Conservation (phyloP, 2,329 filamentous ascomycete species). For the Massarina eburnea region DNA sequence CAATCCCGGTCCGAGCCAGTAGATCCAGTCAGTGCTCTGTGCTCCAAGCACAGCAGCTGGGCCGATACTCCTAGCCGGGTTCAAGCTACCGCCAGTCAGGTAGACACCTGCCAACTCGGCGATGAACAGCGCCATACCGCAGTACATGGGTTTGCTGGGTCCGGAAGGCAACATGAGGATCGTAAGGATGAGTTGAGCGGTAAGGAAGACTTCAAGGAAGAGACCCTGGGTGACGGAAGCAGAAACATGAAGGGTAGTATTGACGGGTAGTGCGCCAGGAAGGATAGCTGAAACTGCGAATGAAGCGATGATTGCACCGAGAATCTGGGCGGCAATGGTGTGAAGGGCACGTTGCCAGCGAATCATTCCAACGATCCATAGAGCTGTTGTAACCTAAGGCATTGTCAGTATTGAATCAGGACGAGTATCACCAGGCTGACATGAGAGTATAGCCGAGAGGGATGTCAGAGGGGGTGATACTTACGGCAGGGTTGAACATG, state of each 20-base stretch:
- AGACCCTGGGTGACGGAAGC: slow-evolving; percentile 28
- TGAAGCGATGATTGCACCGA: slow-evolving; percentile 32
- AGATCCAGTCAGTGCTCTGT: slow-evolving; percentile 47
- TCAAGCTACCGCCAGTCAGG: slow-evolving; percentile 49
- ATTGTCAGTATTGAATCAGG: slow-evolving; percentile 4
- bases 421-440: slow-evolving; percentile 4
- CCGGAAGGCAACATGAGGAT: slow-evolving; percentile 61
- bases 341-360: slow-evolving; percentile 27
- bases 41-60: slow-evolving; percentile 46
- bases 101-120: slow-evolving; percentile 52
- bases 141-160: slow-evolving; percentile 69
- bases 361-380: slow-evolving; percentile 25
- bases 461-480: slow-evolving; percentile 14
- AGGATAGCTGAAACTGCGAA: slow-evolving; percentile 30
- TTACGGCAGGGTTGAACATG: slow-evolving; percentile 34
- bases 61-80: slow-evolving; percentile 51
- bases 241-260: slow-evolving; percentile 19
- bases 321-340: slow-evolving; percentile 29
- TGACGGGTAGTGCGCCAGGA: slow-evolving; percentile 28
- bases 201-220: slow-evolving; percentile 35
- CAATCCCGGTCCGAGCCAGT: slow-evolving; percentile 49
- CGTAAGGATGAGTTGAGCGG: slow-evolving; percentile 38
- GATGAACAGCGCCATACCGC: slow-evolving; percentile 70
- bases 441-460: slow-evolving; percentile 7
- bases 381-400: slow-evolving; percentile 25